These are phyloP conservation scores for Uronychia binucleata DNA, from an alignment of 73 alveolate genomes.

Conservation along the genomic window DNA sequence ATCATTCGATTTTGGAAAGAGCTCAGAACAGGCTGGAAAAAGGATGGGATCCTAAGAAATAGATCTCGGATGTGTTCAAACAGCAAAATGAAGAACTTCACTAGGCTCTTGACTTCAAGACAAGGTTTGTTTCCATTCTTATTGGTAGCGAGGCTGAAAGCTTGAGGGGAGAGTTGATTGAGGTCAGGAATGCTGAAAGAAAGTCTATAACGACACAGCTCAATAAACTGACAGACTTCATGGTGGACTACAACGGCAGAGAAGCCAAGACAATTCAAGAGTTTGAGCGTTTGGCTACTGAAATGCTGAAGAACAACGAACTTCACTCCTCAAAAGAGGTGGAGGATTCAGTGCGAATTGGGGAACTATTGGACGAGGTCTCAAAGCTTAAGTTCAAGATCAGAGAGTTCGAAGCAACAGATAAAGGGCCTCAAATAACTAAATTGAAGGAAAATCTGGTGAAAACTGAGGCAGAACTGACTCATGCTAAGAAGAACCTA, in stretches of 20 bases:
- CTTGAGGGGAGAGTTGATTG: background rate
- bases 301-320: slow-evolving; percentile 10
- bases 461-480: slow-evolving; percentile 14
- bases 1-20: background rate
- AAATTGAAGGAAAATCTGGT: background rate
- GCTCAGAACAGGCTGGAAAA: slow-evolving; percentile 30
- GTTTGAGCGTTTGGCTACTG: background rate
- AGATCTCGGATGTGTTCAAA: slow-evolving; percentile 6
- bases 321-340: slow-evolving; percentile 8
- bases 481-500: slow-evolving; percentile 13
- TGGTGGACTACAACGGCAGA: background rate
- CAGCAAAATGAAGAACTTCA: background rate
- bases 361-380: slow-evolving; percentile 9
- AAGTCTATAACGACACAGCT: slow-evolving; percentile 1
- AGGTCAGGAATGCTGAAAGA: slow-evolving; percentile 17
- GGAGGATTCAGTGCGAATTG: background rate
- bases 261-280: slow-evolving; percentile 1
- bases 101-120: background rate
- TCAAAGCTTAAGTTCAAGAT: slow-evolving; percentile 4
- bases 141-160: slow-evolving; percentile 4
- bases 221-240: background rate
- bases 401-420: slow-evolving; percentile 12
- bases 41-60: slow-evolving; percentile 33
- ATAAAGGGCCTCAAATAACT: background rate
- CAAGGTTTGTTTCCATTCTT: too few relatives aligned